Base-by-base conservation (phyloP, 108 stramenopile genomes). In the Aurantiochytrium sp. region DNA sequence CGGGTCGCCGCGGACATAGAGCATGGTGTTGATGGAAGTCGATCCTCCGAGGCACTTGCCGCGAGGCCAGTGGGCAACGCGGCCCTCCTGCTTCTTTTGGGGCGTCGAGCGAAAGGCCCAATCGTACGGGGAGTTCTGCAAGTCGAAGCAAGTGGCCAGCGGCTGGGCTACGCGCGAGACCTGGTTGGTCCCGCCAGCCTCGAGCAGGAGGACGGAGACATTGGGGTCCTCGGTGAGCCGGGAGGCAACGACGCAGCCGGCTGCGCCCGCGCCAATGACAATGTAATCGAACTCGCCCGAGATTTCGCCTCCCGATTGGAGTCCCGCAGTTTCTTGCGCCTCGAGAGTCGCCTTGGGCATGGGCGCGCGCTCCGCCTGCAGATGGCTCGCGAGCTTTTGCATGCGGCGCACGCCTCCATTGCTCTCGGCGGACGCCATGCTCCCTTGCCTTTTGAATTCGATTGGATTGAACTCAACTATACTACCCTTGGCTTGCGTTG, bases 241-340 rank as follows among this genome's bases (percentile, higher is more conserved):
- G 60, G 93, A 90, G 35, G 96, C 96, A 18, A 94, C 88, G 23
- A 96, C 91, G 64, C 95, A 94, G 0, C 96, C 96, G 21, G 95
- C 94, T 4, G 94, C 90, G 21, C 96, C 96, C 16, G 93, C 95
- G 72, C 96, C 96, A 6, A 95, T 94, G 55, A 97, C 90, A 55
- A 97, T 94, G 89, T 96, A 96, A 57, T 96, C 95, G 88, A 92
- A 94, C 6, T 47, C 51, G 49, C 49, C 76, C 10, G 51, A 4
- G n/a, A 83, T 44, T 14, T 8, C 76, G 43, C 76, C 76, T 19
- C 76, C 64, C 0, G 64, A 42, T 23, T 69, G 64, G 1, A 69
- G 42, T 12, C 64, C 64, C 64, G 64, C 25, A 23, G 64, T 69
- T 69, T 69, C 64, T 69, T 69, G 64, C 35, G 64, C 64, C 42